Base-by-base conservation (phyloP, 164 flowering plant genomes). In the Cinnamomum micranthum region DNA sequence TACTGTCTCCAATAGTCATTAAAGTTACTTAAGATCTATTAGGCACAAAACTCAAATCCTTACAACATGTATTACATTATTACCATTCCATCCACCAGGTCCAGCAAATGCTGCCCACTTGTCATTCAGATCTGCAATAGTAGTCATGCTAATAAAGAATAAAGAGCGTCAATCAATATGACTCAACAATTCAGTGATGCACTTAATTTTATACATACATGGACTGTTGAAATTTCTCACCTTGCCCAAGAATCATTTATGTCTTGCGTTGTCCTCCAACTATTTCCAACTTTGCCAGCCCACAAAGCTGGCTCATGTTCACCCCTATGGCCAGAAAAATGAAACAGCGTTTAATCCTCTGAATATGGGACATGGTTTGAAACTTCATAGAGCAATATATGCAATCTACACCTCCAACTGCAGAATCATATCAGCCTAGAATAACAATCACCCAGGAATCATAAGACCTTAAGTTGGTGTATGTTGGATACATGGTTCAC, bases 1-100 rank as follows among this genome's bases (percentile, higher is more conserved):
- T 5, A 12, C 5, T 20, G 20, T 55, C 5, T 0, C n/a, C 60
- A 55, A 15, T 7, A 3, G 6, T 20, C n/a, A 17, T 14, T 55
- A 55, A 6, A 4, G 6, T 55, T 55, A 41, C 10, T 41, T 41
- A 41, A 41, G 47, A 41, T 41, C 10, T 7, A 41, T 41, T 41
- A 9, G 47, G 47, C 47, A 55, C 17, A 7, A 66, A 22, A 70
- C 35, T 62, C 13, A 76, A 63, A 50, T 65, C 64, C 17, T 63
- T 41, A 68, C 23, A 25, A 9, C 74, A 31, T 35, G 7, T 9
- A 51, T 1, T 27, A 19, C 50, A 69, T 41, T 41, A 77, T 77
- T 87, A 96, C 99, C 99, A 86, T 96, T 96, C 97, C 98, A 96
- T 84, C 98, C 99, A 77, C 99, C 97, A 66, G 99, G 97, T 69